Evolutionary conservation across 1,284 basidiomycete genomes (phyloP).

Genomic region (Inonotus hispidus): DNA sequence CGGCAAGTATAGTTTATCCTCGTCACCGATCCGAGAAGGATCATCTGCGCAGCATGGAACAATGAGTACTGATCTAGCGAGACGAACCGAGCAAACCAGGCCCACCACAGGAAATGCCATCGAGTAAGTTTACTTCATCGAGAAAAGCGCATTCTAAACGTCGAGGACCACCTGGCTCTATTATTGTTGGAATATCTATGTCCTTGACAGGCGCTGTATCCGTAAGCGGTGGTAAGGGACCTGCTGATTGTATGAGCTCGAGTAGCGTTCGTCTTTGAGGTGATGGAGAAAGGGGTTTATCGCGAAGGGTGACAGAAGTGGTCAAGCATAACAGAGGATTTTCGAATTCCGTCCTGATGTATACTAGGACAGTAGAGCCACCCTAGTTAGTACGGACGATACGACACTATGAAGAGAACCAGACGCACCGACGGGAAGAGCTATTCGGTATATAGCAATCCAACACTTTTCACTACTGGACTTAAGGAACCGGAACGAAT

Average conservation of each 20-base stretch:
- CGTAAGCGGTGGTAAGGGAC: conserved; percentile 25
- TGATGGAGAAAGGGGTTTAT: conserved; percentile 52
- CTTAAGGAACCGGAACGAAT: conserved; percentile 61
- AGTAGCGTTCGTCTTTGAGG: conserved; percentile 50
- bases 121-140: conserved; percentile 77
- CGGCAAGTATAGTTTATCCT: conserved; percentile 43
- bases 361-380: conserved; percentile 40
- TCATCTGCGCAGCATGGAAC: neutral
- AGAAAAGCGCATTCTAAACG: conserved; percentile 28
- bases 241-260: conserved; percentile 36
- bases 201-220: conserved; percentile 7
- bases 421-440: conserved; percentile 67
- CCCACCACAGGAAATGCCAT: conserved; percentile 53
- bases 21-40: conserved; percentile 33
- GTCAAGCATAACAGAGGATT: conserved; percentile 81
- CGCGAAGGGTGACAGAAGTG: conserved; percentile 71
- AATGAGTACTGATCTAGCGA: neutral
- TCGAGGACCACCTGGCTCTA: neutral
- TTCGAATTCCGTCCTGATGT: conserved; percentile 60
- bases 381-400: conserved; percentile 7
- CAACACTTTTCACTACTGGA: conserved; percentile 53
- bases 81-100: neutral
- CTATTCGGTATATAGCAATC: conserved; percentile 72
- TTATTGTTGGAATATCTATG: neutral
- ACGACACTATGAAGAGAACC: neutral